These are phyloP conservation scores for Thraustotheca clavata DNA, from an alignment of 352 stramenopile genomes.

Conservation along the genomic window DNA sequence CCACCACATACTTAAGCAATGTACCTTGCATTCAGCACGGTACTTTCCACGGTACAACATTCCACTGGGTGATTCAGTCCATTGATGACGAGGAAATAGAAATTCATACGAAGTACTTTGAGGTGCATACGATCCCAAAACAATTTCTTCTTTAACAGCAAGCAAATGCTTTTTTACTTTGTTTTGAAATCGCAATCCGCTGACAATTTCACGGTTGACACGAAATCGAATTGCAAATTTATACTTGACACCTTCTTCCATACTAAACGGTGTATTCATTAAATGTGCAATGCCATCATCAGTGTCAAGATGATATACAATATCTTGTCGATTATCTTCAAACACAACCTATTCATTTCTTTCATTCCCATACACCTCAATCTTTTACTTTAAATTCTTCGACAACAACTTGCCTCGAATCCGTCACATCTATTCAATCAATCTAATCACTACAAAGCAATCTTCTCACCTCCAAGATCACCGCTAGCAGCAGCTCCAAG, in stretches of 20 bases:
- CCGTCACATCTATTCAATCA: slow-evolving; percentile 33
- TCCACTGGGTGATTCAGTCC: slow-evolving; percentile 71
- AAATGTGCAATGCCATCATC: slow-evolving; percentile 57
- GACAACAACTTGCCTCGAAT: slow-evolving; percentile 67
- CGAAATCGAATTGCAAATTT: slow-evolving; percentile 79
- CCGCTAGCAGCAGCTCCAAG: slow-evolving; percentile 65
- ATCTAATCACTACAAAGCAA: not conserved
- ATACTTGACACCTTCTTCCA: slow-evolving; percentile 71
- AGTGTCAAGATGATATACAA: slow-evolving; percentile 70
- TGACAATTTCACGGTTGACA: slow-evolving; percentile 80
- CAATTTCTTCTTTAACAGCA: slow-evolving; percentile 62
- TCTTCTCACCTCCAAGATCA: slow-evolving; percentile 55
- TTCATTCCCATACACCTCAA: not conserved
- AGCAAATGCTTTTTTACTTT: slow-evolving; percentile 82
- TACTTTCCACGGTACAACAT: slow-evolving; percentile 86
- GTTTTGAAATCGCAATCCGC: slow-evolving; percentile 75
- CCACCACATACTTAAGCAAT: not conserved
- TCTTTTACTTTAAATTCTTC: slow-evolving; percentile 58
- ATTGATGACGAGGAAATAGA: slow-evolving; percentile 66
- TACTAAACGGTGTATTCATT: slow-evolving; percentile 54
- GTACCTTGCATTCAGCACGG: slow-evolving; percentile 21
- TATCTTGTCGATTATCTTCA: slow-evolving; percentile 51
- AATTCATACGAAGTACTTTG: slow-evolving; percentile 69
- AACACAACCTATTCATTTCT: slow-evolving; percentile 55
- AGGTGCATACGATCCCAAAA: slow-evolving; percentile 78